These are phyloP conservation scores for Favolaschia claudopus DNA, from an alignment of 768 basidiomycete species.

Conservation along the genomic window DNA sequence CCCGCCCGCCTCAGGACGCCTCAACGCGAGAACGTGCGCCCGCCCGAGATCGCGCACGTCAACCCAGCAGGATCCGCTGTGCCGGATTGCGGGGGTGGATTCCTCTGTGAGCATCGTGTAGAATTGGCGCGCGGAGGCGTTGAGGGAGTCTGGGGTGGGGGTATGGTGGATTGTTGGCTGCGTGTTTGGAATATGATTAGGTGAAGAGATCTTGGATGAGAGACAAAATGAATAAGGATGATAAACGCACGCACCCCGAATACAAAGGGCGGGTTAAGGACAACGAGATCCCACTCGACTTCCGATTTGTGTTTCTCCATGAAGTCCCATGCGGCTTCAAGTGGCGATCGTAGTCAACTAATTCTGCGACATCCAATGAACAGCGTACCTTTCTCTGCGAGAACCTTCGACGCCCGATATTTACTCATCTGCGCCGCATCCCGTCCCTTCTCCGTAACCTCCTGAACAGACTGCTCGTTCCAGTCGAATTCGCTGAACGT, in stretches of 20 bases:
- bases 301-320: slow-evolving; percentile 46
- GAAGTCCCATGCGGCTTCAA: slow-evolving; percentile 52
- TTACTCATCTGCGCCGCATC: slow-evolving; percentile 48
- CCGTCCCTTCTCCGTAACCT: slow-evolving; percentile 57
- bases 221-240: too few relatives aligned
- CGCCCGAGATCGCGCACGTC: slow-evolving; percentile 59
- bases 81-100: slow-evolving; percentile 33
- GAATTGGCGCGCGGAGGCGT: slow-evolving; percentile 40
- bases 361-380: neutral
- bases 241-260: slow-evolving; percentile 44
- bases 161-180: slow-evolving; percentile 49
- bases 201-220: neutral
- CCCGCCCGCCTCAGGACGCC: slow-evolving; percentile 55
- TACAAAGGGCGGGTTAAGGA: slow-evolving; percentile 60
- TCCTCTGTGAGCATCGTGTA: slow-evolving; percentile 41
- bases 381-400: slow-evolving; percentile 60
- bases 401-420: slow-evolving; percentile 66
- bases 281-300: slow-evolving; percentile 57
- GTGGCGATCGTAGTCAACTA: neutral
- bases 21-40: slow-evolving; percentile 60
- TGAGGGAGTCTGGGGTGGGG: slow-evolving; percentile 38
- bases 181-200: too few relatives aligned
- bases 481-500: slow-evolving; percentile 62
- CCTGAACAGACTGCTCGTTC: slow-evolving; percentile 58
- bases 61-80: slow-evolving; percentile 41